These are phyloP conservation scores for Raphanus sativus DNA, from an alignment of 345 rosid species.

Conservation along the genomic window DNA sequence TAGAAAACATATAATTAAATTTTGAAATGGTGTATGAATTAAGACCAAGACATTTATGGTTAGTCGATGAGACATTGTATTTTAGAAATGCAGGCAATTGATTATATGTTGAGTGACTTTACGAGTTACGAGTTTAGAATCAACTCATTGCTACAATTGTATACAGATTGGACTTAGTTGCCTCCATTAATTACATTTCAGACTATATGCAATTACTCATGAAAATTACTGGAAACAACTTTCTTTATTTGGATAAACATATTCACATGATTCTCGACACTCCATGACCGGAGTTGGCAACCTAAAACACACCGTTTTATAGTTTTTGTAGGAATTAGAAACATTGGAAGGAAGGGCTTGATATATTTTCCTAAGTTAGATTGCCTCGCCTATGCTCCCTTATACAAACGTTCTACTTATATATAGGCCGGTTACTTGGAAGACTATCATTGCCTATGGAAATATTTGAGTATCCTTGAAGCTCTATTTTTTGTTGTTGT, in stretches of 20 bases:
- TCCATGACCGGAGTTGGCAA: background rate
- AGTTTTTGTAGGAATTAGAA: background rate
- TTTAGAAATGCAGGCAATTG: background rate
- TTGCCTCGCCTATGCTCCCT: background rate
- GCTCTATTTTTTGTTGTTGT: too few species aligned
- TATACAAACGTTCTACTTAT: background rate
- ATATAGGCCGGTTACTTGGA: background rate
- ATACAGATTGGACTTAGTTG: background rate
- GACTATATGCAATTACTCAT: conserved; percentile 4
- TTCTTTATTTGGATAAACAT: conserved; percentile 12
- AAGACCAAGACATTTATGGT: background rate
- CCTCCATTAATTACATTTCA: conserved; percentile 14
- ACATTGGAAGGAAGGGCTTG: background rate
- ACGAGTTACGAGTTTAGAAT: background rate
- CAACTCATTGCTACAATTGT: background rate
- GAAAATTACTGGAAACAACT: conserved; percentile 4
- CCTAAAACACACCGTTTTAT: background rate
- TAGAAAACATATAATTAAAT: background rate
- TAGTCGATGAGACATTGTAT: conserved; percentile 15
- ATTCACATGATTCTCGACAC: conserved; percentile 16
- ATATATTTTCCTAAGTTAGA: background rate
- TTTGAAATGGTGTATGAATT: background rate
- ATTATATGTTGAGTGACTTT: background rate
- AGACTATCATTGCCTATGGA: background rate
- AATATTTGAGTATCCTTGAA: background rate